These are phyloP conservation scores for Angomonas ambiguus DNA, from an alignment of 208 protist genomes.

Conservation along the genomic window DNA sequence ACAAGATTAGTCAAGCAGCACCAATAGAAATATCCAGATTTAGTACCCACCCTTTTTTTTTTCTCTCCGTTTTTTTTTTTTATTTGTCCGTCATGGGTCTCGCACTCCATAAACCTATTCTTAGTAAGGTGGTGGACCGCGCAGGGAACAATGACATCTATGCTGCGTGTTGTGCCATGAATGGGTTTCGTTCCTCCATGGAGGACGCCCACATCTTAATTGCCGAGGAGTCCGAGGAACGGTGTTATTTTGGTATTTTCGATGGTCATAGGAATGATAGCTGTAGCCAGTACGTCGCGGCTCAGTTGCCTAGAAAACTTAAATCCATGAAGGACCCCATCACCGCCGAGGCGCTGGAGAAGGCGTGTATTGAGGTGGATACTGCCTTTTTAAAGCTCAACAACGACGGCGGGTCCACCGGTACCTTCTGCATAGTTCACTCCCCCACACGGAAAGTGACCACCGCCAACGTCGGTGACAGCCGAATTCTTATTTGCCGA, in stretches of 20 bases:
- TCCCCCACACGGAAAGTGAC: conserved; percentile 27
- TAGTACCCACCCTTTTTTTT: neutral
- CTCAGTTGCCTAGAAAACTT: conserved; percentile 45
- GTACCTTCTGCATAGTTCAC: conserved; percentile 74
- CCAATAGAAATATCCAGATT: neutral
- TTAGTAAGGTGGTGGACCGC: conserved; percentile 84
- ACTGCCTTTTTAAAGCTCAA: conserved; percentile 57
- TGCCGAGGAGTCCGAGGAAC: conserved; percentile 22
- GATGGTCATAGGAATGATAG: conserved; percentile 84
- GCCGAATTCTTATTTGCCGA: conserved; percentile 72
- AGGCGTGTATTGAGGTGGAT: conserved; percentile 71
- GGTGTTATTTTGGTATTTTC: conserved; percentile 83
- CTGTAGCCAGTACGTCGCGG: conserved; percentile 78
- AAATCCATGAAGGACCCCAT: conserved; percentile 38
- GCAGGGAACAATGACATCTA: conserved; percentile 53
- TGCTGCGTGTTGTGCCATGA: conserved; percentile 50
- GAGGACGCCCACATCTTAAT: conserved; percentile 84
- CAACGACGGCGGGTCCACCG: conserved; percentile 73
- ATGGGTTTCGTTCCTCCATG: conserved; percentile 85
- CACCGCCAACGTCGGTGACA: conserved; percentile 90
- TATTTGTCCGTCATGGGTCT: conserved; percentile 44
- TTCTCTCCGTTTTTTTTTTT: conserved; percentile 19
- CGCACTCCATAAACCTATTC: conserved; percentile 78
- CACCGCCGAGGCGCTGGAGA: conserved; percentile 58
- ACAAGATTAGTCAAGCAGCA: neutral